phyloP scores from a whole-genome alignment of 2,329 filamentous ascomycete genomes.

The Magnaporthiopsis poae region DNA sequence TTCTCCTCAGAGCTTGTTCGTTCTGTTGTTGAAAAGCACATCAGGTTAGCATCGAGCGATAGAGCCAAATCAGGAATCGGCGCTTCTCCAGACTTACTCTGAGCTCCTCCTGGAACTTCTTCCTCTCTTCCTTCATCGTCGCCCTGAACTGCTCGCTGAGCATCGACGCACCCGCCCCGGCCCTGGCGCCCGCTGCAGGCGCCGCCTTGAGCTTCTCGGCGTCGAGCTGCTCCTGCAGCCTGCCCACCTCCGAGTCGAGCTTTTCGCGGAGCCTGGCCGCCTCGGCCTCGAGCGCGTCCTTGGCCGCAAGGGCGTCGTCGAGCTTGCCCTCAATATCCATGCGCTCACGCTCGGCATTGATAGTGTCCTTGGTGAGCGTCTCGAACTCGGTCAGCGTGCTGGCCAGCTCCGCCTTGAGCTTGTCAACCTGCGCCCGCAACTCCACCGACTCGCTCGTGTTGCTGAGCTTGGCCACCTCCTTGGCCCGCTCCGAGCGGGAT shows the following conservation, averaged over 20 bases:
- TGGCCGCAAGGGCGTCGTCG: conserved; percentile 28
- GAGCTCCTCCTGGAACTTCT: conserved; percentile 46
- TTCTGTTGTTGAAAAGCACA: conserved; percentile 25
- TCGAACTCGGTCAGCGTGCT: conserved; percentile 43
- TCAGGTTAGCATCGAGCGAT: conserved; percentile 19
- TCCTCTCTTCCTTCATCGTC: conserved; percentile 47
- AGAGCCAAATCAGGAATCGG: not conserved
- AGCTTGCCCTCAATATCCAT: conserved; percentile 33
- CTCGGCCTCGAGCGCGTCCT: conserved; percentile 29
- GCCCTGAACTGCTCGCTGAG: conserved; percentile 47
- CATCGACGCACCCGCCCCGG: conserved; percentile 34
- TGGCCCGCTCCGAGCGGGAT: conserved; percentile 47
- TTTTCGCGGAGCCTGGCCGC: conserved; percentile 25
- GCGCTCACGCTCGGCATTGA: conserved; percentile 41
- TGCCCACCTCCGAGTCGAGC: conserved; percentile 32
- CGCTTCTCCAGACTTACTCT: conserved; percentile 27
- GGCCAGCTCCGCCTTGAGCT: conserved; percentile 40
- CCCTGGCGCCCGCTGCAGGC: conserved; percentile 22
- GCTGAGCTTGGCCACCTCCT: conserved; percentile 43
- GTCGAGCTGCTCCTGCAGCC: conserved; percentile 43
- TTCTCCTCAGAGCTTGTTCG: conserved; percentile 38
- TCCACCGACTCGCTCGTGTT: conserved; percentile 39
- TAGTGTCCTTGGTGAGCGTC: conserved; percentile 42
- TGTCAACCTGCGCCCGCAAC: conserved; percentile 38
- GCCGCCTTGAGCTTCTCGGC: conserved; percentile 35